phyloP scores from a whole-genome alignment of 2,329 filamentous ascomycete genomes.

The Colletotrichum tropicicola region DNA sequence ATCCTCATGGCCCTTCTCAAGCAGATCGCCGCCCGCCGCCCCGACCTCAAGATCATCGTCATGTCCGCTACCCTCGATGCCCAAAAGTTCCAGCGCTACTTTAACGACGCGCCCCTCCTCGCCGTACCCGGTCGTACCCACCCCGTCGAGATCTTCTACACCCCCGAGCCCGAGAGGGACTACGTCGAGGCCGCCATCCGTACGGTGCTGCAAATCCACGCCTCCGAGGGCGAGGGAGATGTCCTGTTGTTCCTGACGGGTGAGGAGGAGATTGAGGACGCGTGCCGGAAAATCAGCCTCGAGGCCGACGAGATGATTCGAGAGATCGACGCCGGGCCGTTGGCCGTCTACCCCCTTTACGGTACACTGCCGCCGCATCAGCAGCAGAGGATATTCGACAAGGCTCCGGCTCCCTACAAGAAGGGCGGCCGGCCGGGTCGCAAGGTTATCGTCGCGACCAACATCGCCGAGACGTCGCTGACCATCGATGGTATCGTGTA shows the following conservation, averaged over 20 bases:
- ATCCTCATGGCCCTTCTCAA: slow-evolving; percentile 97
- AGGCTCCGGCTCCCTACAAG: slow-evolving; percentile 77
- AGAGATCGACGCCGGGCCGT: slow-evolving; percentile 89
- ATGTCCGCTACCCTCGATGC: slow-evolving; percentile 98
- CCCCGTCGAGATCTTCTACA: slow-evolving; percentile 98
- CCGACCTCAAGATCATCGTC: slow-evolving; percentile 97
- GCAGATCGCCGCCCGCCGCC: slow-evolving; percentile 81
- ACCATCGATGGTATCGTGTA: slow-evolving; percentile 99
- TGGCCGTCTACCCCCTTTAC: slow-evolving; percentile 93
- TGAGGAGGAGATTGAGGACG: slow-evolving; percentile 98
- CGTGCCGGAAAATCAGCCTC: slow-evolving; percentile 87
- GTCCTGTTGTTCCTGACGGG: slow-evolving; percentile 95
- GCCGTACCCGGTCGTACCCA: slow-evolving; percentile 95
- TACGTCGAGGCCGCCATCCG: slow-evolving; percentile 96
- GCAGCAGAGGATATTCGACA: slow-evolving; percentile 95
- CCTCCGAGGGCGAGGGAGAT: slow-evolving; percentile 90
- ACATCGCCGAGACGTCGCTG: slow-evolving; percentile 96
- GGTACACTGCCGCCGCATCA: slow-evolving; percentile 91
- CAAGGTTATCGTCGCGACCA: slow-evolving; percentile 94
- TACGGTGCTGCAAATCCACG: slow-evolving; percentile 96
- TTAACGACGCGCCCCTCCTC: slow-evolving; percentile 91
- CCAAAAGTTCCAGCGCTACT: slow-evolving; percentile 97
- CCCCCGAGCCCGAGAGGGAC: slow-evolving; percentile 92
- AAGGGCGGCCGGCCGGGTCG: slow-evolving; percentile 87
- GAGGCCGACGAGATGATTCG: slow-evolving; percentile 92